phyloP scores from a whole-genome alignment of 1,284 basidiomycete genomes.

The Fomitopsis betulina region DNA sequence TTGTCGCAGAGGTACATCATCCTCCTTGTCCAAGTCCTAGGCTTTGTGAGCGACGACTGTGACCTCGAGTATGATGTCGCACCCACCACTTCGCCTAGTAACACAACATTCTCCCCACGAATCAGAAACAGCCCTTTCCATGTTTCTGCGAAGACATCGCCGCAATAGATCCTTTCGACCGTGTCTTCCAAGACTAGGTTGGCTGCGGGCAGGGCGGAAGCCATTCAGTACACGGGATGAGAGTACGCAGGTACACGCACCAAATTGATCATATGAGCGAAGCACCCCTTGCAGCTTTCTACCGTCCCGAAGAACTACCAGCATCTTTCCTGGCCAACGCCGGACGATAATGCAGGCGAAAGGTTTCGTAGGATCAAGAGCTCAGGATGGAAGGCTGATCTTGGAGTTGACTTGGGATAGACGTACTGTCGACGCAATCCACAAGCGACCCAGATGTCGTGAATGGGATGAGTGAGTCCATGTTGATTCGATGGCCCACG shows the following conservation, averaged over 20 bases:
- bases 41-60: constrained; percentile 4
- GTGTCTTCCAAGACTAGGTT: constrained; percentile 93
- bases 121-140: constrained; percentile 91
- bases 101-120: constrained; percentile 97
- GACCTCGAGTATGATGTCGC: neutral
- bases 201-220: constrained; percentile 45
- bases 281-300: constrained; percentile 95
- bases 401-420: constrained; percentile 51
- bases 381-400: constrained; percentile 46
- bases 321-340: constrained; percentile 83
- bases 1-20: constrained; percentile 77
- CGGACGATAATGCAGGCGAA: constrained; percentile 11
- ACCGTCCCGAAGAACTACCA: constrained; percentile 94
- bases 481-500: constrained; percentile 26
- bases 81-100: constrained; percentile 95
- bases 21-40: constrained; percentile 91
- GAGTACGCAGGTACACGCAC: constrained; percentile 44
- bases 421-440: constrained; percentile 99
- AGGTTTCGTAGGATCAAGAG: constrained; percentile 30
- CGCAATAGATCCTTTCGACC: constrained; percentile 84
- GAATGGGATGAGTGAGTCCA: constrained; percentile 95
- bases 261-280: constrained; percentile 98
- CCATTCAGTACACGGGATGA: neutral
- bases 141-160: constrained; percentile 76
- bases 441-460: constrained; percentile 95